phyloP scores from a whole-genome alignment of 1,139 yeast genomes.

The Taphrina communis region DNA sequence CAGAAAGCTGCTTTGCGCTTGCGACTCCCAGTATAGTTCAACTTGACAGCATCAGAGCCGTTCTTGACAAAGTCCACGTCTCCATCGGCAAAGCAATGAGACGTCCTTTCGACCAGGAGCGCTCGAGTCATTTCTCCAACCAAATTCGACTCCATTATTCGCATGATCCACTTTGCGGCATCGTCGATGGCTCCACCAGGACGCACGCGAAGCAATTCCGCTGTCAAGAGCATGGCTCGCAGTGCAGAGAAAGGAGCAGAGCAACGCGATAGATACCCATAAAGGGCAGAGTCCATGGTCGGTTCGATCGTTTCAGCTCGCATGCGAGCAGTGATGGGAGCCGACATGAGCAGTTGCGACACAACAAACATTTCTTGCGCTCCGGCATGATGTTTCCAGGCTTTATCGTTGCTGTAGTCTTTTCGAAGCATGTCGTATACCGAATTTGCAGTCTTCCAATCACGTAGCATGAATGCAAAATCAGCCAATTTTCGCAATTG shows the following conservation, averaged over 20 bases:
- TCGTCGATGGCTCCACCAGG: conserved; percentile 36
- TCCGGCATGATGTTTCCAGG: conserved; percentile 83
- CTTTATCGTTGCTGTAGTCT: conserved; percentile 78
- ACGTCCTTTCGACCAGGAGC: conserved; percentile 45
- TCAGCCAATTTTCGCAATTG: conserved; percentile 83
- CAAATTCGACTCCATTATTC: conserved; percentile 29
- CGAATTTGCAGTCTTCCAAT: conserved; percentile 81
- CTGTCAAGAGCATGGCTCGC: conserved; percentile 52
- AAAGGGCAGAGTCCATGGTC: conserved; percentile 68
- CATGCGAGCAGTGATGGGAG: conserved; percentile 65
- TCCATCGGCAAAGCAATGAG: conserved; percentile 44
- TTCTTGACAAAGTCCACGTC: conserved; percentile 7
- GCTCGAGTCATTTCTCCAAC: conserved; percentile 44
- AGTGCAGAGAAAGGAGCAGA: conserved; percentile 67
- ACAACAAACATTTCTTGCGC: conserved; percentile 86
- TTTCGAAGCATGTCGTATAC: conserved; percentile 82
- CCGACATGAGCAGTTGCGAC: conserved; percentile 72
- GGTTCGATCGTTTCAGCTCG: conserved; percentile 69
- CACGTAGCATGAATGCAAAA: conserved; percentile 87
- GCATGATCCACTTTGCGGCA: conserved; percentile 40
- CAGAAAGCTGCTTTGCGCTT: conserved; percentile 78
- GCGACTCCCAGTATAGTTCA: conserved; percentile 52
- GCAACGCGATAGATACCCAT: conserved; percentile 66
- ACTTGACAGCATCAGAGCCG: neutral
- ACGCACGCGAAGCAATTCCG: conserved; percentile 30